Conservation (phyloP, 192 early-diverging fungal species). For the Helicostylum pulchrum region DNA sequence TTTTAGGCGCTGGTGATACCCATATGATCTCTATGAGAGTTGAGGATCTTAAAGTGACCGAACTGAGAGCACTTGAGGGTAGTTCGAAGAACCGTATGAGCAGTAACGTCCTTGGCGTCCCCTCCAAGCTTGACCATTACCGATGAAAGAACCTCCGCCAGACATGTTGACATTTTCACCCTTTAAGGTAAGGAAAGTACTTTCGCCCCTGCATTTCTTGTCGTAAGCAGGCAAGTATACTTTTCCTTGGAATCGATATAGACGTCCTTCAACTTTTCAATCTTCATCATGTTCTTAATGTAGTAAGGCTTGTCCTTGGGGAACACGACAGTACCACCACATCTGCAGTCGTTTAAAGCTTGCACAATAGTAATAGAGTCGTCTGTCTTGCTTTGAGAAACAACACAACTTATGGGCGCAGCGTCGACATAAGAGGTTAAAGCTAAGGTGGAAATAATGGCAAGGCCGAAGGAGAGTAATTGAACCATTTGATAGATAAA, state of each 20-base stretch:
- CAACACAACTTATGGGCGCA: slow-evolving; percentile 11
- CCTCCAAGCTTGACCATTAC: slow-evolving; percentile 23
- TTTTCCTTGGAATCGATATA: slow-evolving; percentile 19
- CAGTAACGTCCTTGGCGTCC: slow-evolving; percentile 16
- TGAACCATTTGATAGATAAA: slow-evolving; percentile 1
- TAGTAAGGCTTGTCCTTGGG: slow-evolving; percentile 8
- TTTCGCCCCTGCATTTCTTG: not conserved
- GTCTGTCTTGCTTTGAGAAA: slow-evolving; percentile 10
- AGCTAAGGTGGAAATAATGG: not conserved
- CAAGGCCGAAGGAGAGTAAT: not conserved
- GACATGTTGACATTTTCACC: slow-evolving; percentile 16
- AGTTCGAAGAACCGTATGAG: slow-evolving; percentile 12
- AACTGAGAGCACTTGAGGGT: slow-evolving; percentile 18
- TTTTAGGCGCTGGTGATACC: slow-evolving; percentile 11
- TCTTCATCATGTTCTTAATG: slow-evolving; percentile 1
- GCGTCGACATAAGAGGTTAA: slow-evolving; percentile 6
- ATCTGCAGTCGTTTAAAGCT: slow-evolving; percentile 15
- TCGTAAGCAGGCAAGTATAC: slow-evolving; percentile 13
- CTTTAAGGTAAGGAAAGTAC: slow-evolving; percentile 11
- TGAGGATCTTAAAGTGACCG: slow-evolving; percentile 18
- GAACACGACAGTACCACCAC: slow-evolving; percentile 21
- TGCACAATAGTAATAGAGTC: slow-evolving; percentile 10
- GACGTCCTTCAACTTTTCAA: slow-evolving; percentile 4
- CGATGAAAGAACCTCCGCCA: slow-evolving; percentile 18
- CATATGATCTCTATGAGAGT: slow-evolving; percentile 23